A percentile compares a stretch with the other conserved stretches of the same genome.
Conservation (phyloP, 2,329 filamentous ascomycete species). For the Fusarium anthophilum region DNA sequence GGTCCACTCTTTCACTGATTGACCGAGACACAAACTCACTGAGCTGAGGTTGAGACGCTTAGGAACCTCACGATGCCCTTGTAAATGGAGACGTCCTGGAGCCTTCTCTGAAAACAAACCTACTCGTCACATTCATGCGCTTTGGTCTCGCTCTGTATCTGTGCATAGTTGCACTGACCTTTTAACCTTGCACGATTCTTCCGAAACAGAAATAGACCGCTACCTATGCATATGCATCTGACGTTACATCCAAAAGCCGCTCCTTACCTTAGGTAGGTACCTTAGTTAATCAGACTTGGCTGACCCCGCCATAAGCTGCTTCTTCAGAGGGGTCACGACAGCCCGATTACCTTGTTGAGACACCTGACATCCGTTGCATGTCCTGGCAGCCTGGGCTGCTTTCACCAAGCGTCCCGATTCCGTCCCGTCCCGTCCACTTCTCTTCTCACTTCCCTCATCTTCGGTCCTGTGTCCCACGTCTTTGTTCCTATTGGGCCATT, state of each 20-base stretch:
- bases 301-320: slow-evolving; percentile 18
- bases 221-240: neutral
- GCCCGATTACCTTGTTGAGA: slow-evolving; percentile 2
- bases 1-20: neutral
- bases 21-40: neutral
- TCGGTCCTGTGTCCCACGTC: neutral
- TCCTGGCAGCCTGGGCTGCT: neutral
- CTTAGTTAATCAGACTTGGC: neutral
- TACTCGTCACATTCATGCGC: neutral
- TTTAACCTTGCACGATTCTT: neutral
- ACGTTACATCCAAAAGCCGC: slow-evolving; percentile 1
- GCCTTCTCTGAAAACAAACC: neutral
- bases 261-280: neutral
- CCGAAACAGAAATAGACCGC: neutral
- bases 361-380: slow-evolving; percentile 1
- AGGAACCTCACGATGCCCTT: slow-evolving; percentile 10
- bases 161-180: neutral
- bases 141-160: neutral
- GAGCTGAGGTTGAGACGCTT: slow-evolving; percentile 6
- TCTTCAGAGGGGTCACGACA: neutral
- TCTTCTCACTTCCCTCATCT: neutral
- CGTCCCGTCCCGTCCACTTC: neutral
- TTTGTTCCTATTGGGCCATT: slow-evolving; percentile 9
- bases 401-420: neutral
- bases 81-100: neutral